Evolutionary conservation across 768 basidiomycete genomes (phyloP).

Genomic region (Cyclocybe cylindracea): DNA sequence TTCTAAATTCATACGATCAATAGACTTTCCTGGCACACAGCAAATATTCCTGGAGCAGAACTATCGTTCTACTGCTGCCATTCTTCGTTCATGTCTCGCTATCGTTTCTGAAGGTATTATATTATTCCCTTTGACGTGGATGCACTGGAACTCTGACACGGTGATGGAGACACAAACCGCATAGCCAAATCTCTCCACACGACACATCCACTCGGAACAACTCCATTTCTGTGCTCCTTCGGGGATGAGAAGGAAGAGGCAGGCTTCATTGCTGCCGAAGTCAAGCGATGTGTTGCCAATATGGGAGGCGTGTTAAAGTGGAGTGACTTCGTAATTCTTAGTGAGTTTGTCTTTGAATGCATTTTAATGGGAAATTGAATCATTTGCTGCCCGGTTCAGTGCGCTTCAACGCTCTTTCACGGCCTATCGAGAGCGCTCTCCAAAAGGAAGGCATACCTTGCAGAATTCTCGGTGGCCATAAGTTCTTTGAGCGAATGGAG

Average conservation of each 20-base stretch:
- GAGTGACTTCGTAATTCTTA: conserved; percentile 82
- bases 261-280: conserved; percentile 70
- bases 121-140: background rate
- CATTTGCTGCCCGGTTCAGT: conserved; percentile 42
- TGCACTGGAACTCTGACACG: background rate
- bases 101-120: conserved; percentile 78
- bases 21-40: conserved; percentile 65
- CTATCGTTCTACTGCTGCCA: conserved; percentile 81
- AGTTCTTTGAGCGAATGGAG: conserved; percentile 86
- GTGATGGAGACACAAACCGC: conserved; percentile 62
- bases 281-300: conserved; percentile 74
- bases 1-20: background rate
- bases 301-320: conserved; percentile 71
- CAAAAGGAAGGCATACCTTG: conserved; percentile 81
- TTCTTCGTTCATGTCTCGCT: conserved; percentile 70
- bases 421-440: conserved; percentile 71
- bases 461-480: conserved; percentile 75
- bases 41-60: conserved; percentile 84
- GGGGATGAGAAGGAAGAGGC: conserved; percentile 65
- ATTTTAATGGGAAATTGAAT: background rate
- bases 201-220: conserved; percentile 60
- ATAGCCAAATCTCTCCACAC: conserved; percentile 75
- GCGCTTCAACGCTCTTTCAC: conserved; percentile 78
- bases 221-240: conserved; percentile 58
- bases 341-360: conserved; percentile 39